Conservation (phyloP, 2,329 filamentous ascomycete genomes). For the Aspergillus latus region DNA sequence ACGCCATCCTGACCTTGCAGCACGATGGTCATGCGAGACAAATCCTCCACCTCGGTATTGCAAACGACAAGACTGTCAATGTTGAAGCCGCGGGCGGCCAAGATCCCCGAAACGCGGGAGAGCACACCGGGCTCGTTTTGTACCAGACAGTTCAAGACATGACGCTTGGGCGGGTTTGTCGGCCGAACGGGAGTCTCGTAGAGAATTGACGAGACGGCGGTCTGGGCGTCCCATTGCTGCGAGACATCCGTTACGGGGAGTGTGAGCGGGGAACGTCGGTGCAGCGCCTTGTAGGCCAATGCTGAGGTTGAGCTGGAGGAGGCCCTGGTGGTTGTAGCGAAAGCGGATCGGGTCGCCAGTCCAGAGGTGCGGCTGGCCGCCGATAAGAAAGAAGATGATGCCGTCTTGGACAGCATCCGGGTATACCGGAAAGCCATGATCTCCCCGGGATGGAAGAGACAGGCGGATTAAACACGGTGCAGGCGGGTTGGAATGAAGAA, state of each 20-base stretch:
- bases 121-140: slow-evolving; percentile 98
- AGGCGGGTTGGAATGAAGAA: slow-evolving; percentile 9
- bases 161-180: slow-evolving; percentile 80
- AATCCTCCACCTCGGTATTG: slow-evolving; percentile 93
- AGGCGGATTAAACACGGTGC: slow-evolving; percentile 10
- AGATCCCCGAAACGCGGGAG: slow-evolving; percentile 91
- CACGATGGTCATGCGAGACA: slow-evolving; percentile 98
- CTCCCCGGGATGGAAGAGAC: slow-evolving; percentile 19
- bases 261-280: slow-evolving; percentile 81
- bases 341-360: slow-evolving; percentile 30
- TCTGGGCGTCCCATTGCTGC: slow-evolving; percentile 81
- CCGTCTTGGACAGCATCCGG: slow-evolving; percentile 34
- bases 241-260: slow-evolving; percentile 74
- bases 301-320: slow-evolving; percentile 75
- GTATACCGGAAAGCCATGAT: slow-evolving; percentile 43
- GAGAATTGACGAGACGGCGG: slow-evolving; percentile 95
- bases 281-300: slow-evolving; percentile 94
- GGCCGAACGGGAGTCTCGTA: slow-evolving; percentile 94
- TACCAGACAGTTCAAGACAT: slow-evolving; percentile 96
- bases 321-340: slow-evolving; percentile 31
- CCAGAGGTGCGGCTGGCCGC: slow-evolving; percentile 30
- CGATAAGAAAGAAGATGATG: slow-evolving; percentile 32
- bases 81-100: slow-evolving; percentile 96
- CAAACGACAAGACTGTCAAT: slow-evolving; percentile 98
- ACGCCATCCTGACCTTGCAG: slow-evolving; percentile 94